Conservation (phyloP, 78 protist species). For the Dictyostelium intermedium region DNA sequence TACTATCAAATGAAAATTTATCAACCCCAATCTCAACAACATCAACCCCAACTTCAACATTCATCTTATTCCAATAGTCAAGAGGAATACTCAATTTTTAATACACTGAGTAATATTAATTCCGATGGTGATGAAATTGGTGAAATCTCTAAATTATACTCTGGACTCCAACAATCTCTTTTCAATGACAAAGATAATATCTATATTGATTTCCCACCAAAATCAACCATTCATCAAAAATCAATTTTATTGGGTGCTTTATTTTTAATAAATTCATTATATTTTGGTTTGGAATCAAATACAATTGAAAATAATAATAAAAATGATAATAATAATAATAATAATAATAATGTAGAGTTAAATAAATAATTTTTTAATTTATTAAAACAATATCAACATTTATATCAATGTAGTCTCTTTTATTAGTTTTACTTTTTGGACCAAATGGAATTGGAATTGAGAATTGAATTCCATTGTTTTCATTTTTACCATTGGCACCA, state of each 20-base stretch:
- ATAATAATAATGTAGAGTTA: neutral
- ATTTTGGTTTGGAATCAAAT: slow-evolving; percentile 3
- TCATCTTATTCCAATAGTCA: neutral
- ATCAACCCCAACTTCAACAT: neutral
- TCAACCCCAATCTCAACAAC: neutral
- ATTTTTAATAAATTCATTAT: slow-evolving; percentile 33
- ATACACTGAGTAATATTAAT: no score
- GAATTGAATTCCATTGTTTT: neutral
- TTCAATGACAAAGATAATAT: slow-evolving; percentile 33
- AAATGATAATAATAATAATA: neutral
- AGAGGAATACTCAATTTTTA: neutral
- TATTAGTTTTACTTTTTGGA: neutral
- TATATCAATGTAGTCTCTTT: neutral
- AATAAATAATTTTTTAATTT: neutral
- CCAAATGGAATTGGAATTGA: neutral
- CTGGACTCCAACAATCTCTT: slow-evolving; percentile 9
- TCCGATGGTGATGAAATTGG: slow-evolving; percentile 39
- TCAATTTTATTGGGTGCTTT: slow-evolving; percentile 19
- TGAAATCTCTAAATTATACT: slow-evolving; percentile 21
- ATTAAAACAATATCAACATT: slow-evolving; percentile 5
- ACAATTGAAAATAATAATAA: neutral
- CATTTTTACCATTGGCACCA: slow-evolving; percentile 74
- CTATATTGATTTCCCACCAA: slow-evolving; percentile 24
- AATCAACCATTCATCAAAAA: slow-evolving; percentile 15
- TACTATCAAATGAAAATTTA: slow-evolving; percentile 2